Base-by-base conservation (phyloP, 331 rosid genomes). In the Dryas integrifolia region DNA sequence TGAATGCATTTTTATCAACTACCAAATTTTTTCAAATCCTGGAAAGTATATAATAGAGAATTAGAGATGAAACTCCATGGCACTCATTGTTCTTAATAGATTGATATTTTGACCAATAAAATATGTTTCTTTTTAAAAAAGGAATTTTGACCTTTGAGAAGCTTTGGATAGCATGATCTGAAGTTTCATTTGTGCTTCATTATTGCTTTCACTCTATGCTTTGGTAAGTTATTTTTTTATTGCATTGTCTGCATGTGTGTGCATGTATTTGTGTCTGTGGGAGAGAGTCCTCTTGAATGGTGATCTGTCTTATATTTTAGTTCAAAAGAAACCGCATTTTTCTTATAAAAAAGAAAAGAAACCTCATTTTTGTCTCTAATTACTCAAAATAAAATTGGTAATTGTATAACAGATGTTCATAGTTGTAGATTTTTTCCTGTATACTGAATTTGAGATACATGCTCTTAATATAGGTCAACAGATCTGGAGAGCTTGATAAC, bases 401-500 rank as follows among this genome's bases (percentile, higher is more conserved):
- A 16, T 55, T 9, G 11, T 55, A 18, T 55, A 55, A 18, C 26
- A 55, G 13, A 1, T 18, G 35, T 58, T 11, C 11, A 24, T 24
- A 58, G 14, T 58, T 24, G 2, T 58, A 26, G 39, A 58, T 7
- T 26, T 58, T 55, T 55, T 55, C 60, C 6, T 58, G 63, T 13
- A 49, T 67, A 15, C 30, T 15, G 46, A 15, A 18, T 15, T 68
- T 68, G 60, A 63, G 44, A 35, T 44, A 69, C 26, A 73, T 75
- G 51, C 55, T 77, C 69, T 76, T 76, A 45, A 46, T 78, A 73
- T 62, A 94, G 98, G 96, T 86, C 69, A 89, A 85, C 88, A 85
- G 87, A 80, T 85, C 94, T 12, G 95, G 92, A 61, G 91, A 84
- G 85, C 79, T 86, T 70, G 96, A 88, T 77, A 84, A 69, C 69